Conservation (phyloP, 352 stramenopile species). For the Phytophthora idaei region DNA sequence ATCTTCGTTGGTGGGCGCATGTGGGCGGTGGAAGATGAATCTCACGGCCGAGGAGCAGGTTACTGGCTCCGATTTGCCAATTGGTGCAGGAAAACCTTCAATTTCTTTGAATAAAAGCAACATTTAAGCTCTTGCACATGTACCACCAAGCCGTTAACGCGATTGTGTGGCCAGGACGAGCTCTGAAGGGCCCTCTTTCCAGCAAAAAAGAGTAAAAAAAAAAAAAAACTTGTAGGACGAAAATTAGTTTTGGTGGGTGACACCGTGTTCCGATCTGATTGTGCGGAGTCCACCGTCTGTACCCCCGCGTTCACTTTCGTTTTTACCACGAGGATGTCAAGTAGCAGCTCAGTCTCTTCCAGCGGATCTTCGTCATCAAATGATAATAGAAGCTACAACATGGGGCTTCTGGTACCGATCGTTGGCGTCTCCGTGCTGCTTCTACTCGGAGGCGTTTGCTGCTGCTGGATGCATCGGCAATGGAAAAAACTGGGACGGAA, state of each 20-base stretch:
- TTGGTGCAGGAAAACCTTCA: slow-evolving; percentile 38
- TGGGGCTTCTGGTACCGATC: slow-evolving; percentile 26
- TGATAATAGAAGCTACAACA: slow-evolving; percentile 12
- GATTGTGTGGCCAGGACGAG: background rate
- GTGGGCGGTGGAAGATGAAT: slow-evolving; percentile 34
- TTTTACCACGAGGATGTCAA: slow-evolving; percentile 8
- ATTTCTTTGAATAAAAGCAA: slow-evolving; percentile 25
- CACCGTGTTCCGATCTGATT: slow-evolving; percentile 22
- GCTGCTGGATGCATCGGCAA: slow-evolving; percentile 30
- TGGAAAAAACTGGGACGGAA: slow-evolving; percentile 23
- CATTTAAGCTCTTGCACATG: background rate
- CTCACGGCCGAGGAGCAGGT: slow-evolving; percentile 7
- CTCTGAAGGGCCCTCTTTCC: background rate
- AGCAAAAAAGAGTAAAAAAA: slow-evolving; percentile 7
- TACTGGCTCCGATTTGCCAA: slow-evolving; percentile 36
- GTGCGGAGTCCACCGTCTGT: slow-evolving; percentile 15
- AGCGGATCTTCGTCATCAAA: slow-evolving; percentile 5
- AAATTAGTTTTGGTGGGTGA: slow-evolving; percentile 27
- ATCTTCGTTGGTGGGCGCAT: slow-evolving; percentile 37
- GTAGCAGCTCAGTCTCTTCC: slow-evolving; percentile 2
- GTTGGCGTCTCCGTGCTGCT: slow-evolving; percentile 22
- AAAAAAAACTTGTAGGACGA: slow-evolving; percentile 7
- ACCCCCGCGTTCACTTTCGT: background rate
- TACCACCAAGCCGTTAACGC: background rate
- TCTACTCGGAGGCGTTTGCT: slow-evolving; percentile 25